Evolutionary conservation across 2,329 filamentous ascomycete genomes (phyloP).

Genomic region (Aspergillus calidoustus): DNA sequence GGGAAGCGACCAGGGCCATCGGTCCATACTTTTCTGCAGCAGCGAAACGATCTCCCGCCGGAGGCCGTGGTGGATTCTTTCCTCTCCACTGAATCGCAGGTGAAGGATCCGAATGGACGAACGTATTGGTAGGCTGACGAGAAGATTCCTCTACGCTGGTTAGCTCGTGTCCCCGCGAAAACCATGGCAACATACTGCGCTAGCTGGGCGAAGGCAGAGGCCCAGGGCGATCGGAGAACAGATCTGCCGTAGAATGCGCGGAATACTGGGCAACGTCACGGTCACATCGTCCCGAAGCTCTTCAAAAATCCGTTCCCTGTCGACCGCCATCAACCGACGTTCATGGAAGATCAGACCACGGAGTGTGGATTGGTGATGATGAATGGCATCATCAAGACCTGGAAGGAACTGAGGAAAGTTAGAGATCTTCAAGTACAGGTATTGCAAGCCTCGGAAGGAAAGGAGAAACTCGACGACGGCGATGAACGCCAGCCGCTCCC

Average conservation of each 20-base stretch:
- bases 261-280: constrained; percentile 5
- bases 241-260: constrained; percentile 10
- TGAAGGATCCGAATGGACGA: constrained; percentile 17
- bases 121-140: constrained; percentile 1
- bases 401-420: constrained; percentile 16
- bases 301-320: constrained; percentile 19
- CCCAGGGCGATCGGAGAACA: constrained; percentile 7
- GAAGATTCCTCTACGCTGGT: constrained; percentile 1
- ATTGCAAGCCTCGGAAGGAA: constrained; percentile 21
- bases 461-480: constrained; percentile 18
- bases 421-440: constrained; percentile 19
- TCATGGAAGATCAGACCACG: constrained; percentile 21
- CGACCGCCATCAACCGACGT: constrained; percentile 12
- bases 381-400: constrained; percentile 14
- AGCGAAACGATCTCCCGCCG: too few relatives aligned
- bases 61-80: too few relatives aligned
- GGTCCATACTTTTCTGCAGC: too few relatives aligned
- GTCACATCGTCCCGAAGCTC: neutral
- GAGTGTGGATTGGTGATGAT: constrained; percentile 19
- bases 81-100: neutral
- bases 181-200: constrained; percentile 12
- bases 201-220: constrained; percentile 11
- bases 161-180: neutral
- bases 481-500: constrained; percentile 5
- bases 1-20: too few relatives aligned